Evolutionary conservation across 1,284 basidiomycete species (phyloP).

Genomic region (Athelia sp.): DNA sequence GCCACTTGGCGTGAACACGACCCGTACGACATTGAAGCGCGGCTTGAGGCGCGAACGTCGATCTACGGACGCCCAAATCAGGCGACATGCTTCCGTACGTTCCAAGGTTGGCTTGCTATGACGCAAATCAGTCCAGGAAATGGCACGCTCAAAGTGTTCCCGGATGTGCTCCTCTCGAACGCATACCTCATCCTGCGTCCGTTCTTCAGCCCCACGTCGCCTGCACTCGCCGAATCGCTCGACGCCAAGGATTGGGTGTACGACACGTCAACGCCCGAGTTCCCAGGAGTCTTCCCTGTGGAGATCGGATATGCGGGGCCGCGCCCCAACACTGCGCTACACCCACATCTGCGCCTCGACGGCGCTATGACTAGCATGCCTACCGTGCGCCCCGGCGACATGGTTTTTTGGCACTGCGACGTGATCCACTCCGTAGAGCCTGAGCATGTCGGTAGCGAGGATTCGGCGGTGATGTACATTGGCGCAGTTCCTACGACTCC

Average conservation of each 20-base stretch:
- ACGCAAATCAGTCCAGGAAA: conserved; percentile 72
- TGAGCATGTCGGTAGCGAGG: conserved; percentile 60
- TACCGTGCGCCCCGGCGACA: conserved; percentile 73
- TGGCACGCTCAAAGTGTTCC: conserved; percentile 79
- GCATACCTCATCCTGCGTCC: conserved; percentile 82
- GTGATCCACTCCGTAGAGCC: conserved; percentile 78
- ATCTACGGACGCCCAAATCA: conserved; percentile 58
- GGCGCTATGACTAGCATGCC: conserved; percentile 75
- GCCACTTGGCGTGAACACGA: conserved; percentile 64
- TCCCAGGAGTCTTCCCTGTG: conserved; percentile 47
- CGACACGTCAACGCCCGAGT: conserved; percentile 52
- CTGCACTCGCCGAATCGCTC: conserved; percentile 38
- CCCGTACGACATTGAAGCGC: conserved; percentile 59
- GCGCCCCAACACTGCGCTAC: conserved; percentile 41
- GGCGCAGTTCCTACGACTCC: conserved; percentile 73
- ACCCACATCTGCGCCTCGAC: conserved; percentile 67
- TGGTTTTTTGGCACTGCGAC: conserved; percentile 88
- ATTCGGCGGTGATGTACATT: conserved; percentile 85
- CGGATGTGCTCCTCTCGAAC: conserved; percentile 67
- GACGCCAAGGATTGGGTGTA: conserved; percentile 68
- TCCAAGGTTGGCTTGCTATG: conserved; percentile 75
- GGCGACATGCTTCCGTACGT: conserved; percentile 72
- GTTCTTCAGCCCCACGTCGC: conserved; percentile 61
- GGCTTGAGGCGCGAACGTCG: conserved; percentile 57
- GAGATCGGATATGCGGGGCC: conserved; percentile 49